Conservation (phyloP, 225 moss, liverwort and hornwort species). For the Bryoerythrophyllum caledonicum region DNA sequence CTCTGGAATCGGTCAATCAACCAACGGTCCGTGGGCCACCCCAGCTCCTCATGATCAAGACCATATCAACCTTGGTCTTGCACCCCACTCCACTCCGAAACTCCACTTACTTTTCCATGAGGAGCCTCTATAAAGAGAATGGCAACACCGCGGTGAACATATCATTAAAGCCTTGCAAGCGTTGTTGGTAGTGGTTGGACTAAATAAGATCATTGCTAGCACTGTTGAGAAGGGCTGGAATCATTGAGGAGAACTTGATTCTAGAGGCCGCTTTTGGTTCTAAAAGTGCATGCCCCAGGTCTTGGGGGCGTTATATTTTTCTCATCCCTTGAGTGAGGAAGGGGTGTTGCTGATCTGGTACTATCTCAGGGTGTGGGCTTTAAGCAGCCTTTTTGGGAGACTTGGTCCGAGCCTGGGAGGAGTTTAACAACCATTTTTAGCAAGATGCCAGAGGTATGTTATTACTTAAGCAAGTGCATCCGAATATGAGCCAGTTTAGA, state of each 20-base stretch:
- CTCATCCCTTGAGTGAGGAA: background rate
- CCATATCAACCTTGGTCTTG: conserved; percentile 34
- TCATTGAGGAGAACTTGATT: too few species aligned
- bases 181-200: background rate
- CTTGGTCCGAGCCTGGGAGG: conserved; percentile 15
- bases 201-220: too few species aligned
- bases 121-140: background rate
- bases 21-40: conserved; percentile 14
- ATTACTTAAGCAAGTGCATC: conserved; percentile 5
- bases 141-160: too few species aligned
- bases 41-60: conserved; percentile 12
- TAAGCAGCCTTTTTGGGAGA: conserved; percentile 19
- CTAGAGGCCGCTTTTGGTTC: background rate
- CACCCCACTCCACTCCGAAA: conserved; percentile 18
- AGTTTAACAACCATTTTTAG: background rate
- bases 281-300: conserved; percentile 7
- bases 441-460: conserved; percentile 36
- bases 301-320: background rate
- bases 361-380: too few species aligned
- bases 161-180: too few species aligned
- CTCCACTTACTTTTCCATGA: background rate
- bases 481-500: too few species aligned
- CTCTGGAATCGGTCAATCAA: conserved; percentile 18
- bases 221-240: conserved; percentile 8
- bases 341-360: too few species aligned